Base-by-base conservation (phyloP, 345 rosid genomes). In the Acer campestre region DNA sequence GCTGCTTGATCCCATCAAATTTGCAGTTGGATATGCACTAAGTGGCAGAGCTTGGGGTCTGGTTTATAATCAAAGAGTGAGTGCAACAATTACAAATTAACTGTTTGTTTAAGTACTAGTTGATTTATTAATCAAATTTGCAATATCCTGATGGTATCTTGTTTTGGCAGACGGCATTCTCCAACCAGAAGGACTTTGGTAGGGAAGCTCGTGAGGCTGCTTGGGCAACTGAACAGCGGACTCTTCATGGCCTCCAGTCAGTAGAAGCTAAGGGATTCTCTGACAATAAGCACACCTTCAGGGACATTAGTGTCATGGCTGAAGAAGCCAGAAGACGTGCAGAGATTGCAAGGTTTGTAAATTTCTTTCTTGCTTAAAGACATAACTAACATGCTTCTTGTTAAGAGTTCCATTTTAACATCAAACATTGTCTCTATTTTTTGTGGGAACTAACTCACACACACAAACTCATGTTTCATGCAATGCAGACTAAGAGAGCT, bases 1-100 rank as follows among this genome's bases (percentile, higher is more conserved):
- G 85, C 67, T 90, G 62, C 94, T 93, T 71, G 98, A 95, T 87
- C 98, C 98, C 25, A 93, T 95, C 80, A 95, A 95, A 61, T 90
- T 93, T 20, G 82, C 80, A 7, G 95, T 93, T 62, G 84, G 89
- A 69, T 95, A 90, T 84, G 95, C 90, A 9, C 82, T 92, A 58
- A 93, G 94, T 55, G 97, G 97, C 10, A 85, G 83, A 83, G 93
- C 98, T 1, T 93, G 98, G 97, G 75, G 85, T 73, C 81, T 84
- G 11, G 90, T 95, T 65, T 78, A 85, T 31, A 76, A 95, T 72
- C 84, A 90, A 80, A 89, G 97, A 82, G 98, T 93, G 25, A 72
- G 93, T 76, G 51, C 27, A 53, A 49, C 2, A 51, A 3, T 29
- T 29, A 29, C 3, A 14, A 53, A 16, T 5, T 5, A 53, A 53